Evolutionary conservation across 306 rosid species (phyloP).

Genomic region (Psophocarpus tetragonolobus): DNA sequence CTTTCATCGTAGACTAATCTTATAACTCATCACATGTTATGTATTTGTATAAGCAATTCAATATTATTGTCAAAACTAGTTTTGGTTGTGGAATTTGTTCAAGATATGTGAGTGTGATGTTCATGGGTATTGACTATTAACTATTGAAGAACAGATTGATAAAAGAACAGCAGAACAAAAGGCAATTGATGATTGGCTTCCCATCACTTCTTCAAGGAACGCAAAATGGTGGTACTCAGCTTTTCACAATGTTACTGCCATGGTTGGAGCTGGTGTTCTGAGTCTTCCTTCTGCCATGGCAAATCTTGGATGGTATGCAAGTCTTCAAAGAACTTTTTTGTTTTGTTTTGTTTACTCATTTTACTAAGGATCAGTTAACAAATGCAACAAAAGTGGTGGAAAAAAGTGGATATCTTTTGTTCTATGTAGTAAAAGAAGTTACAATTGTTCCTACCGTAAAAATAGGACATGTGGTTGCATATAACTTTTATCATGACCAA

Average conservation of each 20-base stretch:
- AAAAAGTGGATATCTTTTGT: neutral
- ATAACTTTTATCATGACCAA: neutral
- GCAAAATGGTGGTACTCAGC: constrained; percentile 89
- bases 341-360: neutral
- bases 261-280: constrained; percentile 85
- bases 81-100: neutral
- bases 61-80: neutral
- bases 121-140: neutral
- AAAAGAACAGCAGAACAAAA: constrained; percentile 40
- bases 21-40: no score
- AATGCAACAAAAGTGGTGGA: neutral
- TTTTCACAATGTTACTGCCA: constrained; percentile 84
- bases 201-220: constrained; percentile 73
- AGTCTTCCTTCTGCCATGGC: constrained; percentile 82
- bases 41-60: neutral
- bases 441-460: neutral
- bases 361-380: neutral
- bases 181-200: constrained; percentile 75
- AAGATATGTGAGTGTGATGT: neutral
- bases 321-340: neutral
- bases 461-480: neutral
- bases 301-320: constrained; percentile 62
- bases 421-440: neutral
- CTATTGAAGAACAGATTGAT: constrained; percentile 29
- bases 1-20: no score